phyloP scores from a whole-genome alignment of 2,329 filamentous ascomycete species.

The Calonectria pauciramosa region DNA sequence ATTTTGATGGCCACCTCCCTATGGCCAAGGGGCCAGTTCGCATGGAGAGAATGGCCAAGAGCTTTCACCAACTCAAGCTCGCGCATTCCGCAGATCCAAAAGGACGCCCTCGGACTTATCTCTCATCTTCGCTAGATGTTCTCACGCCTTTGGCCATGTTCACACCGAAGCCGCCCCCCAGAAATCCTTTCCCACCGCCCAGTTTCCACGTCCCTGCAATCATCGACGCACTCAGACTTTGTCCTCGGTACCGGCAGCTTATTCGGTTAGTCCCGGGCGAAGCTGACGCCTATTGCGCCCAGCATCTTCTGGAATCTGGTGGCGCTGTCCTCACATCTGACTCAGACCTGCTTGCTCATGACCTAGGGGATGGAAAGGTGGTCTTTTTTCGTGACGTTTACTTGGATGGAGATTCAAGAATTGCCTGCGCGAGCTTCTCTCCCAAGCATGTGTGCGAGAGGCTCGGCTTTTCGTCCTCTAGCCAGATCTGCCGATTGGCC shows the following conservation, averaged over 20 bases:
- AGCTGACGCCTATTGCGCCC: slow-evolving; percentile 85
- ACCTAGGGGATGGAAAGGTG: slow-evolving; percentile 76
- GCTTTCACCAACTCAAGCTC: slow-evolving; percentile 67
- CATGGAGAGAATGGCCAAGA: slow-evolving; percentile 70
- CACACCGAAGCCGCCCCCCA: slow-evolving; percentile 35
- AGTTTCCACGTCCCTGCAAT: slow-evolving; percentile 84
- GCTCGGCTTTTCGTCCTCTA: slow-evolving; percentile 54
- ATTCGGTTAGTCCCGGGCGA: slow-evolving; percentile 81
- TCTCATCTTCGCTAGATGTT: slow-evolving; percentile 30
- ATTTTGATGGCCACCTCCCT: slow-evolving; percentile 89
- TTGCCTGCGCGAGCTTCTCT: slow-evolving; percentile 47
- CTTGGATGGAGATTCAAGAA: slow-evolving; percentile 39
- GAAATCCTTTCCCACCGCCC: slow-evolving; percentile 61
- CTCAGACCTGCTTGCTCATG: slow-evolving; percentile 85
- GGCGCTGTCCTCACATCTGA: slow-evolving; percentile 83
- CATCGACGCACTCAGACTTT: slow-evolving; percentile 75
- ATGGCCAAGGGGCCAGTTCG: slow-evolving; percentile 73
- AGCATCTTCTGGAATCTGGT: slow-evolving; percentile 66
- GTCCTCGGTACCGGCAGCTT: slow-evolving; percentile 55
- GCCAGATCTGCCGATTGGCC: slow-evolving; percentile 50
- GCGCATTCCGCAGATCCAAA: slow-evolving; percentile 52
- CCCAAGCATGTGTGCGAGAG: slow-evolving; percentile 56
- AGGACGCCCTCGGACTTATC: slow-evolving; percentile 43
- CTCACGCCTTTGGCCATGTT: slow-evolving; percentile 40
- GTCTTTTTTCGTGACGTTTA: slow-evolving; percentile 78